Evolutionary conservation across 1,139 yeast genomes (phyloP).

Genomic region (Pichia sorboxylosa): DNA sequence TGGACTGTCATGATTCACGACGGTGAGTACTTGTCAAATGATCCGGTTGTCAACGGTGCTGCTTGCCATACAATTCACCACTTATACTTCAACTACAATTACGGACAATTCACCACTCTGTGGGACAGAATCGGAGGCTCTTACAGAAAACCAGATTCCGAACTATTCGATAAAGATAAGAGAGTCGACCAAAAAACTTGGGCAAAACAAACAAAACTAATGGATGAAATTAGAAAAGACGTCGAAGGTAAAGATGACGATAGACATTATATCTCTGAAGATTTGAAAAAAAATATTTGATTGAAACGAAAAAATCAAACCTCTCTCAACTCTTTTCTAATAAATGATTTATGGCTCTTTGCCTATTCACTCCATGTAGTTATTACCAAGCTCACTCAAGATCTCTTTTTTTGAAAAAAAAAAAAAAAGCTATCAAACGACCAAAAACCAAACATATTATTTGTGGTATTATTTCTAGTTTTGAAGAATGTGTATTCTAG

Average conservation of each 20-base stretch:
- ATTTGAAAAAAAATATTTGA: constrained; percentile 12
- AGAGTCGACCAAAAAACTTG: constrained; percentile 52
- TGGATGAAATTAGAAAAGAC: constrained; percentile 68
- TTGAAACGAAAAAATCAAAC: too few relatives aligned
- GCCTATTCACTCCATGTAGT: too few relatives aligned
- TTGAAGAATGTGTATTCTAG: too few relatives aligned
- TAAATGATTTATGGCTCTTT: too few relatives aligned
- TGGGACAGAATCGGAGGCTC: constrained; percentile 96
- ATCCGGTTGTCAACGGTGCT: constrained; percentile 91
- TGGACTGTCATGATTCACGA: constrained; percentile 99
- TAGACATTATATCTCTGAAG: constrained; percentile 39
- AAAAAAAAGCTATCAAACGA: too few relatives aligned
- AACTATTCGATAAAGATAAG: constrained; percentile 58
- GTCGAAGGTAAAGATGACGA: constrained; percentile 68
- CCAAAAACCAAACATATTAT: too few relatives aligned
- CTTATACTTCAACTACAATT: constrained; percentile 90
- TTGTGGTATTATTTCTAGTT: too few relatives aligned
- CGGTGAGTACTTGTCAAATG: constrained; percentile 88
- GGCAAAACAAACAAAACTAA: constrained; percentile 60
- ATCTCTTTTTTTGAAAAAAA: too few relatives aligned
- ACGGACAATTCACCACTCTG: constrained; percentile 93
- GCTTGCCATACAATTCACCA: constrained; percentile 98
- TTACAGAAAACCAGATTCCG: constrained; percentile 84
- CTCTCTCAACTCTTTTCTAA: too few relatives aligned
- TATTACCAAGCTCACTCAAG: too few relatives aligned